Conservation (phyloP, 441 rosid genomes). For the Gossypium trilobum region DNA sequence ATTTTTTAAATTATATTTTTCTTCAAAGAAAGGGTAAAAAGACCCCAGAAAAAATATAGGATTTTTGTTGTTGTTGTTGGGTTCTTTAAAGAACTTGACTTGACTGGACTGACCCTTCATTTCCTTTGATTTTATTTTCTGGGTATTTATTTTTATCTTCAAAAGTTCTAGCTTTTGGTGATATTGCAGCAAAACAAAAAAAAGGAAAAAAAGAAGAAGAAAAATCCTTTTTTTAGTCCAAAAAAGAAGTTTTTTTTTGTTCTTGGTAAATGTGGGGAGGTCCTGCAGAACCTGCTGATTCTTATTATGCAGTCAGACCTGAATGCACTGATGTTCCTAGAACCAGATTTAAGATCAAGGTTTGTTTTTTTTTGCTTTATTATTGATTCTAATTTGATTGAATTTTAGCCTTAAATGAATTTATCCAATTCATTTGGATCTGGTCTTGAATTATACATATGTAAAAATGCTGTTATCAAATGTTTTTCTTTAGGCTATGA, state of each 20-base stretch:
- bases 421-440: neutral
- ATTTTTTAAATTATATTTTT: neutral
- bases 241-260: neutral
- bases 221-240: neutral
- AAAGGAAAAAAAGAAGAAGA: neutral
- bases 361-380: conserved; percentile 19
- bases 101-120: neutral
- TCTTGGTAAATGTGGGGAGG: conserved; percentile 59
- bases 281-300: conserved; percentile 61
- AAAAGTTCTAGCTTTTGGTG: conserved; percentile 5
- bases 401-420: neutral
- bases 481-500: neutral
- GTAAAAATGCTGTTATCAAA: neutral
- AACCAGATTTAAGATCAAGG: conserved; percentile 81
- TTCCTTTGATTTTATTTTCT: neutral
- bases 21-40: neutral
- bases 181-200: neutral
- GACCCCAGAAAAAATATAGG: neutral
- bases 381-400: neutral
- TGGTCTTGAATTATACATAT: neutral
- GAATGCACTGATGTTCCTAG: conserved; percentile 85
- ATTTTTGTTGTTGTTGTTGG: neutral
- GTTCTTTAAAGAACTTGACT: conserved; percentile 1
- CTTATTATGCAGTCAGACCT: conserved; percentile 76
- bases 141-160: neutral